Evolutionary conservation across 371 early-diverging fungal genomes (phyloP).

Genomic region (Zopfochytrium polystomum): DNA sequence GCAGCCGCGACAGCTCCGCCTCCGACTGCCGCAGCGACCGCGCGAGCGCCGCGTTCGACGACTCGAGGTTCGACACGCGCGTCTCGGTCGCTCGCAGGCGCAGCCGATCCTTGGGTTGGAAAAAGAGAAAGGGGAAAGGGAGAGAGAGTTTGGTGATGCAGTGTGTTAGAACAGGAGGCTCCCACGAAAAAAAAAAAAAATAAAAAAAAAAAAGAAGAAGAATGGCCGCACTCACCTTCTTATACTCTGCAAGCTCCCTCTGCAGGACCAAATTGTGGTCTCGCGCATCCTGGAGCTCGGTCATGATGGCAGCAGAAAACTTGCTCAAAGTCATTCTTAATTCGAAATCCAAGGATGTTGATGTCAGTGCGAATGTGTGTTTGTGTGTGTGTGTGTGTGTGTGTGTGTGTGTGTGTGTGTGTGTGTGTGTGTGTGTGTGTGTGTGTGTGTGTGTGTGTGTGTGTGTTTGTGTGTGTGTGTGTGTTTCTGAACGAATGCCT

Average conservation of each 20-base stretch:
- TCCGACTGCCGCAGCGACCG: background rate
- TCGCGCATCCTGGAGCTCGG: constrained; percentile 8
- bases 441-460: no score
- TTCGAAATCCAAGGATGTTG: no score
- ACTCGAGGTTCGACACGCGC: background rate
- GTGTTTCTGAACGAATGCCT: no score
- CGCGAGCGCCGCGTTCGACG: background rate
- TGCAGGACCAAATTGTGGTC: constrained; percentile 12
- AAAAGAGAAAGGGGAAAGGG: background rate
- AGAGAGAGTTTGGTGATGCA: background rate
- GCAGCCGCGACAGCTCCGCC: background rate
- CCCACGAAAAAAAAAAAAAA: no score
- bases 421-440: no score
- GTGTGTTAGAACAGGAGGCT: no score
- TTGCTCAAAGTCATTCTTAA: no score
- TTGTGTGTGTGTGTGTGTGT: no score
- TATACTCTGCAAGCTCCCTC: constrained; percentile 9
- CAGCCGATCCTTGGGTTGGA: background rate
- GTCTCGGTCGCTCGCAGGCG: background rate
- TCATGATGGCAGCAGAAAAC: constrained; percentile 1
- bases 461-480: no score
- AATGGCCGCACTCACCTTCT: constrained; percentile 17
- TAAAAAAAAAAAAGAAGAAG: no score
- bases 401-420: no score
- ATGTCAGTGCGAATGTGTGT: no score